These are phyloP conservation scores for Verbascum thapsus DNA, from an alignment of 257 asterid species.

Conservation along the genomic window DNA sequence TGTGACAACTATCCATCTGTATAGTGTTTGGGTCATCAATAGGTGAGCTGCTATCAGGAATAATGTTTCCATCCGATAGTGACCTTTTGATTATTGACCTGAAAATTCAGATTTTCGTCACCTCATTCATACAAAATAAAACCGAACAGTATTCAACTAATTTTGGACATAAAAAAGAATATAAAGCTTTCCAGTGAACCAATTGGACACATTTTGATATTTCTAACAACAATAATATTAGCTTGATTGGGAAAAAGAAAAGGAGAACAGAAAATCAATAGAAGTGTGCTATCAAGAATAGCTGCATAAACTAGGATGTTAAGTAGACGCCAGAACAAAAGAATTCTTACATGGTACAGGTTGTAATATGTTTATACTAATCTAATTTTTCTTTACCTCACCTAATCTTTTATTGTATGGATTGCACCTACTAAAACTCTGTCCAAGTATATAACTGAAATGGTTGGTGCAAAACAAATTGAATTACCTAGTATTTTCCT, in stretches of 20 bases:
- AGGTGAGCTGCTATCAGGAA: constrained; percentile 50
- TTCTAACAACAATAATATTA: background rate
- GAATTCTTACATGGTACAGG: background rate
- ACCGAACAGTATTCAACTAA: background rate
- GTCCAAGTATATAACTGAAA: constrained; percentile 5
- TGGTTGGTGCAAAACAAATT: constrained; percentile 2
- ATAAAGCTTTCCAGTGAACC: background rate
- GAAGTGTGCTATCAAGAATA: constrained; percentile 1
- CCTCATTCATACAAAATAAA: constrained; percentile 20
- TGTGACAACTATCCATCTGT: constrained; percentile 45
- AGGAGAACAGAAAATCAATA: background rate
- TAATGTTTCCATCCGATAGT: constrained; percentile 83
- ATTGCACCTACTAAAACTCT: constrained; percentile 6
- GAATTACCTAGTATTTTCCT: constrained; percentile 58
- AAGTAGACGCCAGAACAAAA: background rate
- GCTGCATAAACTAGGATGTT: constrained; percentile 11
- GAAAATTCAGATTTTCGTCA: constrained; percentile 30
- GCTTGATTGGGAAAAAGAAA: background rate
- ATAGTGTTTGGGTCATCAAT: constrained; percentile 49
- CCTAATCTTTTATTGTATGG: background rate
- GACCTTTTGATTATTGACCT: constrained; percentile 83
- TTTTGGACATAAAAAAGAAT: constrained; percentile 1
- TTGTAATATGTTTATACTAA: background rate
- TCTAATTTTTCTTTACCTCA: background rate
- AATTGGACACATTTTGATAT: background rate